Base-by-base conservation (phyloP, 2,329 filamentous ascomycete species). In the Hyphodiscus sp. region DNA sequence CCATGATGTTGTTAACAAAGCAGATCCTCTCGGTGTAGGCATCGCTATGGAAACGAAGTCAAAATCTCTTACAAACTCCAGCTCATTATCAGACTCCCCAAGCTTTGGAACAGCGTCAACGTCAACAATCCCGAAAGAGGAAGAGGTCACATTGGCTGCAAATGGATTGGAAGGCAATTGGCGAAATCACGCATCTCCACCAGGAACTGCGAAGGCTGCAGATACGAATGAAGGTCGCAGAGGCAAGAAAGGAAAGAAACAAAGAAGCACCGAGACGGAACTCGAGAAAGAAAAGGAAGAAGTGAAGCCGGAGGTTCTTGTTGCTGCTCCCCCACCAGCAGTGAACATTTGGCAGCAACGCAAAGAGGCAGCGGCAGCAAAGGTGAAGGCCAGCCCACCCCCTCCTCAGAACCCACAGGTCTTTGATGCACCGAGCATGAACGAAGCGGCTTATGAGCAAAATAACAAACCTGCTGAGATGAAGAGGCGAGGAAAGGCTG, bases 271-370 rank as follows among this genome's bases (percentile, higher is more conserved):
- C 23, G 63, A 67, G 53, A 75, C 73, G 51, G 80, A 83, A 51
- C 72, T 76, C 59, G 71, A 79, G 18, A 75, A 78, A 45, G 82
- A 84, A 60, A 81, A 84, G 62, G 81, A 81, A 61, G 78, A 80
- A 55, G 73, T 81, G 56, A 74, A 75, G 15, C 74, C 80, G 62
- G 73, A 82, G 45, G 71, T 74, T 57, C 76, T 96, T 43, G 85
- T 86, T 46, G 89, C 94, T 56, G 92, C 92, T 18, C 87, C 90
- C 29, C 77, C 88, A 44, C 94, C 94, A 0, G 70, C 82, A 1
- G 87, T 96, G 54, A 99, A 99, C 69, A 76, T 91, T 58, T 99
- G 94, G 92, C 80, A 85, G 58, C 83, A 91, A 71, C 82, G 91
- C 52, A 85, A 80, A 63, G 85, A 90, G 64, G 83, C 83, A 46